Conservation (phyloP, 164 flowering plant species). For the Akebia trifoliata region DNA sequence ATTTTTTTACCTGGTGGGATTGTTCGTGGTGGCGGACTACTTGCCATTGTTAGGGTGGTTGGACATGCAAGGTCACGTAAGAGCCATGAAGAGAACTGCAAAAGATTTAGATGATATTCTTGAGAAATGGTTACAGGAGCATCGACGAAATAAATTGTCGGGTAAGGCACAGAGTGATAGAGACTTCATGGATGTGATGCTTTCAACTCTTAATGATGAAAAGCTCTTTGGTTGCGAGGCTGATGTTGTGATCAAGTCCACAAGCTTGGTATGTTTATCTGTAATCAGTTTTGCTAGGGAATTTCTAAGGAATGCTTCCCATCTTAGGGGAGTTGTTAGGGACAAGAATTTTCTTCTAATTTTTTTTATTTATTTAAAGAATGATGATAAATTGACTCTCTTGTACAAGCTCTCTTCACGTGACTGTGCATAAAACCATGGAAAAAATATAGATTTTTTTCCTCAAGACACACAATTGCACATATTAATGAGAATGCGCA, state of each 20-base stretch:
- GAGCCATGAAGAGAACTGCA: slow-evolving; percentile 14
- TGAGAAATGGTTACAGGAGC: slow-evolving; percentile 17
- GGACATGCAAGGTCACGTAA: slow-evolving; percentile 18
- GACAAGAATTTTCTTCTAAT: too few species aligned
- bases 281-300: too few species aligned
- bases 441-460: too few species aligned
- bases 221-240: slow-evolving; percentile 1
- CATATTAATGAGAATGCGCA: too few species aligned
- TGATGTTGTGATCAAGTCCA: slow-evolving; percentile 12
- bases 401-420: too few species aligned
- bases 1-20: slow-evolving; percentile 5
- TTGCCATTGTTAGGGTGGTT: slow-evolving; percentile 22
- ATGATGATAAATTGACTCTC: too few species aligned
- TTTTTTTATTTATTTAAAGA: too few species aligned
- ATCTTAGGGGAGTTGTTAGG: too few species aligned
- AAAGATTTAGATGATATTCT: slow-evolving; percentile 11
- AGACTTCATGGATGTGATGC: slow-evolving; percentile 26
- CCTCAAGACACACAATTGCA: too few species aligned
- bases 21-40: slow-evolving; percentile 15
- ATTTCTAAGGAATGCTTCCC: too few species aligned
- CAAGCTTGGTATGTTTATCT: slow-evolving; percentile 18
- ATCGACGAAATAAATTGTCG: background rate
- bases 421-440: too few species aligned
- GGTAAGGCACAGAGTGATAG: background rate
- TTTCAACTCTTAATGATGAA: slow-evolving; percentile 7